These are phyloP conservation scores for Thermothelomyces thermophilus DNA, from an alignment of 2,329 filamentous ascomycete species.

Conservation along the genomic window DNA sequence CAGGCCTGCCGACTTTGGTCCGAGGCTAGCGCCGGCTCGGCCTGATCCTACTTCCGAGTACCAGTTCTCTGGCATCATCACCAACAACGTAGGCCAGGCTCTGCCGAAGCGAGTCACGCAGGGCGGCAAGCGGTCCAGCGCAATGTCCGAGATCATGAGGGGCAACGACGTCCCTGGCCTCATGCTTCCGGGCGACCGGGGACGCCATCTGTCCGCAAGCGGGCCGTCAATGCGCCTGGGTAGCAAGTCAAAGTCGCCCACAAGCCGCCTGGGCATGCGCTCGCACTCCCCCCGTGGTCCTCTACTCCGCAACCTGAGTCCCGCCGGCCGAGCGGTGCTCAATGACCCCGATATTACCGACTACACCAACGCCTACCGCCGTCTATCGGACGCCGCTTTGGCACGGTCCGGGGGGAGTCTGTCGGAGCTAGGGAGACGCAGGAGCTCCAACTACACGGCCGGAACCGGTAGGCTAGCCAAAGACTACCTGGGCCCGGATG, in stretches of 20 bases:
- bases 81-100: conserved; percentile 43
- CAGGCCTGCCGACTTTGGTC: conserved; percentile 43
- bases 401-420: conserved; percentile 57
- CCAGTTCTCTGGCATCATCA: conserved; percentile 55
- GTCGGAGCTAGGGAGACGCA: conserved; percentile 53
- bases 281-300: conserved; percentile 41
- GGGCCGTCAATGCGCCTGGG: conserved; percentile 30
- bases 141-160: conserved; percentile 49
- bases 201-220: conserved; percentile 36
- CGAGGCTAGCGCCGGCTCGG: conserved; percentile 29
- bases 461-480: conserved; percentile 56
- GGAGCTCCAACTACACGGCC: conserved; percentile 40
- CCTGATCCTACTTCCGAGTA: conserved; percentile 47
- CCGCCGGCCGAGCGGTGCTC: conserved; percentile 39
- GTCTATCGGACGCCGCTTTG: conserved; percentile 65
- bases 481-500: conserved; percentile 59
- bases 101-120: conserved; percentile 48
- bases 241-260: conserved; percentile 49
- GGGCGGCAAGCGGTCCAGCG: conserved; percentile 33
- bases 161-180: conserved; percentile 45
- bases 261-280: conserved; percentile 42
- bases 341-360: conserved; percentile 59
- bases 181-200: conserved; percentile 42
- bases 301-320: conserved; percentile 33
- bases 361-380: conserved; percentile 62